phyloP scores from a whole-genome alignment of 2,329 filamentous ascomycete species.

The Verticillium albo-atrum region DNA sequence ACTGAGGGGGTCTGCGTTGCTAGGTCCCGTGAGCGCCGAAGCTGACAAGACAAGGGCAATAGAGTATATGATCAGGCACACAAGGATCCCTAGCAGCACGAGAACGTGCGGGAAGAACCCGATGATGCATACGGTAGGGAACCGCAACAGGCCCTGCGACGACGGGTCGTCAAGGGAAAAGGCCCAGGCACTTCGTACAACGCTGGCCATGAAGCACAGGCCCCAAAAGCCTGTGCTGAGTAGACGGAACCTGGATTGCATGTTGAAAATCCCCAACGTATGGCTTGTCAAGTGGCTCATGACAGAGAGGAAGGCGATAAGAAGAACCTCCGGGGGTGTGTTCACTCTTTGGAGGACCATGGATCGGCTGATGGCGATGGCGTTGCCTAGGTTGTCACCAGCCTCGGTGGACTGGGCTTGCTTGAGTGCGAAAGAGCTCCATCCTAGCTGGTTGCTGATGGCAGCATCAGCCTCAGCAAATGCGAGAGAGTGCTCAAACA shows the following conservation, averaged over 20 bases:
- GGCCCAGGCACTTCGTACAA: slow-evolving; percentile 68
- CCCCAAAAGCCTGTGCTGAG: slow-evolving; percentile 88
- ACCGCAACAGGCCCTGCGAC: slow-evolving; percentile 68
- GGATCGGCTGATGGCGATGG: slow-evolving; percentile 50
- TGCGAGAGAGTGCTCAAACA: slow-evolving; percentile 92
- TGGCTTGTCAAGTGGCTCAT: slow-evolving; percentile 88
- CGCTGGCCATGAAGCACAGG: slow-evolving; percentile 80
- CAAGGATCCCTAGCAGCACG: slow-evolving; percentile 71
- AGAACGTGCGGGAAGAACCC: slow-evolving; percentile 94
- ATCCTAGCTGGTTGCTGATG: slow-evolving; percentile 72
- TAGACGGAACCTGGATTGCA: slow-evolving; percentile 76
- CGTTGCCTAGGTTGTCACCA: neutral
- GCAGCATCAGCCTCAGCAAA: slow-evolving; percentile 94
- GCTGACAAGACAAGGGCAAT: slow-evolving; percentile 68
- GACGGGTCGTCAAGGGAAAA: slow-evolving; percentile 58
- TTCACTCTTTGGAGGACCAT: slow-evolving; percentile 79
- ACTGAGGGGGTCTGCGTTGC: slow-evolving; percentile 25
- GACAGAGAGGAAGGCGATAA: slow-evolving; percentile 82
- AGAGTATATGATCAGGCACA: slow-evolving; percentile 73
- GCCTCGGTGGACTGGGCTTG: slow-evolving; percentile 15
- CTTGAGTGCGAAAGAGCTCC: slow-evolving; percentile 57
- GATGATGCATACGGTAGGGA: slow-evolving; percentile 91
- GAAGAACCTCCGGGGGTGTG: slow-evolving; percentile 80
- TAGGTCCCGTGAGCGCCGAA: slow-evolving; percentile 34
- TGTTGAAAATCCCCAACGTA: slow-evolving; percentile 71